Evolutionary conservation across 805 yeast species (phyloP).

Genomic region (Yamadazyma insecticola): DNA sequence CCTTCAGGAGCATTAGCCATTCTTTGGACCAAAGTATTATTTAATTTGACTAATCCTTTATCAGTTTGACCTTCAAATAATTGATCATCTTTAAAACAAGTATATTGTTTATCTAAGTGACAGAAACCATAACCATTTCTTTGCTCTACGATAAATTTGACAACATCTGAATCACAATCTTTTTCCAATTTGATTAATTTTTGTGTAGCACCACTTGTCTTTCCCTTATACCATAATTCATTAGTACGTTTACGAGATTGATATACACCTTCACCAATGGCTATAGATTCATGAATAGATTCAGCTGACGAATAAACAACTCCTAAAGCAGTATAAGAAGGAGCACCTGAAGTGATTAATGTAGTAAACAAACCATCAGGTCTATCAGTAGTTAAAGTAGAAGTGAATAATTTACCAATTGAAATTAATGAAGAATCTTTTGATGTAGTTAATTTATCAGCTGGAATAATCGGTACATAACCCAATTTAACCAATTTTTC

Average conservation of each 20-base stretch:
- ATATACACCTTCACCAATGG: constrained; percentile 82
- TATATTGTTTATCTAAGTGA: constrained; percentile 65
- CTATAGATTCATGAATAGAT: constrained; percentile 77
- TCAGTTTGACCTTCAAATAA: constrained; percentile 45
- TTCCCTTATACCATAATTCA: constrained; percentile 95
- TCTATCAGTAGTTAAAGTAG: constrained; percentile 72
- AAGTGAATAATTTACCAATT: constrained; percentile 42
- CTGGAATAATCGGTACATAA: constrained; percentile 25
- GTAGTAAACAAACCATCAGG: constrained; percentile 83
- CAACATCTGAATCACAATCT: constrained; percentile 92
- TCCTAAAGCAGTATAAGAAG: constrained; percentile 56
- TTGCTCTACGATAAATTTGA: constrained; percentile 83
- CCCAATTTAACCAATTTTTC: constrained; percentile 24
- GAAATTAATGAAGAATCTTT: constrained; percentile 21
- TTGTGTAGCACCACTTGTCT: constrained; percentile 95
- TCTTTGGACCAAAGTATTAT: constrained; percentile 61
- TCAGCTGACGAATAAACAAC: constrained; percentile 85
- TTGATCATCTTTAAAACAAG: constrained; percentile 64
- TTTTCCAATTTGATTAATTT: constrained; percentile 57
- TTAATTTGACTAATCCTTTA: constrained; percentile 64
- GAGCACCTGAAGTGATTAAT: constrained; percentile 68
- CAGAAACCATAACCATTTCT: constrained; percentile 82
- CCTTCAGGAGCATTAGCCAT: constrained; percentile 74
- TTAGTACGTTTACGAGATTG: constrained; percentile 75
- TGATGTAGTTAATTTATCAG: constrained; percentile 20